phyloP scores from a whole-genome alignment of 2,329 filamentous ascomycete genomes.

The Spiromastix sp. region DNA sequence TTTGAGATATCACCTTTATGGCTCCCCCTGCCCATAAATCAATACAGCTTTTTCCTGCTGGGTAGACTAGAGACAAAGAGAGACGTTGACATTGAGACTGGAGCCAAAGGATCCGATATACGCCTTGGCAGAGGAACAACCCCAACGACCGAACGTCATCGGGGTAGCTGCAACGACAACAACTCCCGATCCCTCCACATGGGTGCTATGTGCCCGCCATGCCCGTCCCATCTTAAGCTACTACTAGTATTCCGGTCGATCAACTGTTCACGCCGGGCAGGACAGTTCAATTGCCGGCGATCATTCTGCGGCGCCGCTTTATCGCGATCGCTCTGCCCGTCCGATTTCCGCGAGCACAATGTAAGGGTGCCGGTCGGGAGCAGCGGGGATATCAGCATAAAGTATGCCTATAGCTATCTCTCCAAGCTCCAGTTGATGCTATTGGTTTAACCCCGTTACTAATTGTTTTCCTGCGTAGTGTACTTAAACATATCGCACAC shows the following conservation, averaged over 20 bases:
- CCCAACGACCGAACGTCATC: background rate
- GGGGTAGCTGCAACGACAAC: constrained; percentile 8
- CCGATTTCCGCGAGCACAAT: constrained; percentile 13
- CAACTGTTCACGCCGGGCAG: background rate
- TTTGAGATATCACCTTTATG: too few species aligned
- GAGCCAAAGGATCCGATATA: too few species aligned
- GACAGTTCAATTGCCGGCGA: too few species aligned
- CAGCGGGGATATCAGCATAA: constrained; percentile 19
- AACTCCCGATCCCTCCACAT: too few species aligned
- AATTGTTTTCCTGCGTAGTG: too few species aligned
- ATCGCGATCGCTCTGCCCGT: too few species aligned
- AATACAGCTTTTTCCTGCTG: too few species aligned
- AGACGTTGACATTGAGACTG: too few species aligned
- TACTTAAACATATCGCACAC: constrained; percentile 3
- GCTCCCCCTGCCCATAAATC: too few species aligned
- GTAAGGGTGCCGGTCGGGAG: constrained; percentile 20
- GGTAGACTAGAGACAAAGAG: too few species aligned
- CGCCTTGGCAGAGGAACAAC: too few species aligned
- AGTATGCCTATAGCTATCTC: constrained; percentile 10
- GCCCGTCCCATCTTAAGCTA: background rate
- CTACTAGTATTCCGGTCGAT: background rate
- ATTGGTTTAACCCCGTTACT: background rate
- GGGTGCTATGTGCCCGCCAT: constrained; percentile 18
- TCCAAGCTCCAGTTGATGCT: background rate
- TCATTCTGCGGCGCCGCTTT: too few species aligned